Base-by-base conservation (phyloP, 2,329 filamentous ascomycete genomes). In the Calonectria ilicicola region DNA sequence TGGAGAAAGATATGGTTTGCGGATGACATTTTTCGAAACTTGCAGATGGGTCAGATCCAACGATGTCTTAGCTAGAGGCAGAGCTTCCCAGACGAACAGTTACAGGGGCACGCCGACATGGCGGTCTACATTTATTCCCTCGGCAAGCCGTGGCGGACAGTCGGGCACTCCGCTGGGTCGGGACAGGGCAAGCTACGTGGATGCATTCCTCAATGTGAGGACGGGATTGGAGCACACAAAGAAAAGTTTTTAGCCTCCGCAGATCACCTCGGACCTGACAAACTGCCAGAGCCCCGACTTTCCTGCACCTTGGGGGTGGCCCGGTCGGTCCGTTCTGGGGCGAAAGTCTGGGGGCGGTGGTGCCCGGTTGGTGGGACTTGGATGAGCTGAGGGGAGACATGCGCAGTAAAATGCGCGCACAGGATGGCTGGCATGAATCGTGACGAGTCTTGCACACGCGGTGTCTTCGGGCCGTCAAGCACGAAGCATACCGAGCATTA, bases 271-370 rank as follows among this genome's bases (percentile, higher is more conserved):
- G 32, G 42, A 29, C 44, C 26, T 65, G 62, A 47, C 42, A 65
- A 65, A 49, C 53, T 60, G 58, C 46, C 58, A 35, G 17, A 65
- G 63, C 19, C 46, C 46, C 35, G 62, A 65, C 53, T 60, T 53
- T 49, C 12, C 46, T 65, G 63, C 63, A 53, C 15, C 62, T 47
- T 44, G 44, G 29, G 46, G 46, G 32, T 53, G 63, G 63, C 46
- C 63, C 63, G 46, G 29, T 42, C 46, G 46, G 64, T 53, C 64
- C 64, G 47, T 62, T 29, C 51, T 60, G 53, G 51, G 65, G 65
- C 53, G 32, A 67, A 60, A 32, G 32, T 42, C 38, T 40, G 65
- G 65, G 65, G 63, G 63, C 58, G 58, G 58, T 63, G 58, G 58
- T 63, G 58, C 58, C 58, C 58, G 58, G 58, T 26, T 63, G 58